These are phyloP conservation scores for Ophiostoma sp. DNA, from an alignment of 2,329 filamentous ascomycete genomes.

Conservation along the genomic window DNA sequence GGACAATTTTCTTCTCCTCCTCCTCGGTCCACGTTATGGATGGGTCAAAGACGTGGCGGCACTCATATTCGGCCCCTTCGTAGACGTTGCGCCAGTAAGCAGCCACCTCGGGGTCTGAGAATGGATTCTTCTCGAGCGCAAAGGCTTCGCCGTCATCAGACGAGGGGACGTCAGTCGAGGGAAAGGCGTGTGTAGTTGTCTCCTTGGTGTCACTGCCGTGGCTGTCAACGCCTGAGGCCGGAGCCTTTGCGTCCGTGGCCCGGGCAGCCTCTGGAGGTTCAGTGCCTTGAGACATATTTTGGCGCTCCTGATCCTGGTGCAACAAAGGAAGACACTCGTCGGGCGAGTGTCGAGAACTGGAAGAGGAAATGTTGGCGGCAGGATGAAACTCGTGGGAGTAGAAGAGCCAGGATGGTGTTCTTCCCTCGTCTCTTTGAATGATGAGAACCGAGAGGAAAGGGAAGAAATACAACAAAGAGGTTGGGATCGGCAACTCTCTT, in stretches of 20 bases:
- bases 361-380: constrained; percentile 14
- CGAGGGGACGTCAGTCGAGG: neutral
- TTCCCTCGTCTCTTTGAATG: constrained; percentile 18
- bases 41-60: constrained; percentile 55
- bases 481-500: neutral
- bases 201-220: constrained; percentile 11
- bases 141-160: constrained; percentile 19
- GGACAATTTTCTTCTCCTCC: constrained; percentile 52
- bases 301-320: neutral
- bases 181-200: neutral
- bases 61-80: constrained; percentile 46
- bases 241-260: constrained; percentile 2
- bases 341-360: constrained; percentile 11
- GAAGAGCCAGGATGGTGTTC: neutral
- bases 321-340: constrained; percentile 21
- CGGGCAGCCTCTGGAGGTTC: constrained; percentile 16
- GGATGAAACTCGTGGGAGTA: neutral
- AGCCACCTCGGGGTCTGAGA: constrained; percentile 32
- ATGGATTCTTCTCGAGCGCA: constrained; percentile 31
- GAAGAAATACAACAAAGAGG: neutral
- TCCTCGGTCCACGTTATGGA: constrained; percentile 50
- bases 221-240: neutral
- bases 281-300: constrained; percentile 10
- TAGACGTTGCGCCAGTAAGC: constrained; percentile 36
- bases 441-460: constrained; percentile 20